A percentile compares a stretch with the other conserved stretches of the same genome.
Conservation (phyloP, 768 basidiomycete genomes). For the Dentipellis fragilis region DNA sequence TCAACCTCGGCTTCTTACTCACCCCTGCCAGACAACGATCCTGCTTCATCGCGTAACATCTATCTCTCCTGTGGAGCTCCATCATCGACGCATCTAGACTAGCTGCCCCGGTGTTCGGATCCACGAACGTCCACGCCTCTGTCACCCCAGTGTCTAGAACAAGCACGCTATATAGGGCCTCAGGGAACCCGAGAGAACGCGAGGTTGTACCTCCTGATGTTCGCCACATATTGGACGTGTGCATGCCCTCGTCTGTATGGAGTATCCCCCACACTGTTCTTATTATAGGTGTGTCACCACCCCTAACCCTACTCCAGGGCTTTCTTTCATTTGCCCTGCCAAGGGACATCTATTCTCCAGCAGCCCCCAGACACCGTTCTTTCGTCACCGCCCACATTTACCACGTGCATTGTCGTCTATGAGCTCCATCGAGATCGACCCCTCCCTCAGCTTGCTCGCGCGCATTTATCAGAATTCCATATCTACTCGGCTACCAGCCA, state of each 20-base stretch:
- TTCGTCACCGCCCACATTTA: background rate
- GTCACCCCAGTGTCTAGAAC: too few relatives aligned
- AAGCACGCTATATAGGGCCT: too few relatives aligned
- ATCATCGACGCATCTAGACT: background rate
- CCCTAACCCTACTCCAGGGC: background rate
- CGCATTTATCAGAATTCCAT: too few relatives aligned
- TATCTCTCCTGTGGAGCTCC: background rate
- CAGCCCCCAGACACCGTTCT: background rate
- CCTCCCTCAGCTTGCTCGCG: too few relatives aligned
- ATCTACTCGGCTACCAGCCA: too few relatives aligned
- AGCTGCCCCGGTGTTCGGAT: background rate
- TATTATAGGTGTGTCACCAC: background rate
- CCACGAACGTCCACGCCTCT: background rate
- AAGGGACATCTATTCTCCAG: background rate
- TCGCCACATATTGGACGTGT: too few relatives aligned
- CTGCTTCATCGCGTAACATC: background rate
- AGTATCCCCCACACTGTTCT: background rate
- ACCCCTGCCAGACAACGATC: too few relatives aligned
- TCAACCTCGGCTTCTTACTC: background rate
- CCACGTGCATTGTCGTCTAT: too few relatives aligned
- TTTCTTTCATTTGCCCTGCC: background rate
- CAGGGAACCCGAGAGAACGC: too few relatives aligned
- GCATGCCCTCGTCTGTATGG: background rate
- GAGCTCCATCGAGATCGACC: too few relatives aligned
- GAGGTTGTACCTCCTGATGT: too few relatives aligned